These are phyloP conservation scores for Gossypium australe DNA, from an alignment of 345 rosid species.

Conservation along the genomic window DNA sequence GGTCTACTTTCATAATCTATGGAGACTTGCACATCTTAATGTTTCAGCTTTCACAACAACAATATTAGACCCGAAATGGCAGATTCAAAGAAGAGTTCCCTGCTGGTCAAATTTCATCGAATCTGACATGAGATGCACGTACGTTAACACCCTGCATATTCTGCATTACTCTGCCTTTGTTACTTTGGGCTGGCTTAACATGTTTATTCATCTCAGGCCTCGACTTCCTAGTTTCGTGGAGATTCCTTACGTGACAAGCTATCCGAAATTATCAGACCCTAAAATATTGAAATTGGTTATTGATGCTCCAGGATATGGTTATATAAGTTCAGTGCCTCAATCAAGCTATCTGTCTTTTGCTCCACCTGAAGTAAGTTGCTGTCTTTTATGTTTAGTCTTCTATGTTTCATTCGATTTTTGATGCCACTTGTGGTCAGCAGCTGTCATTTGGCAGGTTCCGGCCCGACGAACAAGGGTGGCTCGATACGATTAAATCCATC, in stretches of 20 bases:
- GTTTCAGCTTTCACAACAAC: constrained; percentile 45
- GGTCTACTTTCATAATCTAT: constrained; percentile 54
- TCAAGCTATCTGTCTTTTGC: constrained; percentile 77
- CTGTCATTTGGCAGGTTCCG: constrained; percentile 61
- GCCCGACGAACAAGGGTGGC: constrained; percentile 81
- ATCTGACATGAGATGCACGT: constrained; percentile 52
- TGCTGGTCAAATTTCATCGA: constrained; percentile 84
- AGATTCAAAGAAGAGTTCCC: constrained; percentile 64
- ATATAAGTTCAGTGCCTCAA: constrained; percentile 30
- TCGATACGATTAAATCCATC: constrained; percentile 75
- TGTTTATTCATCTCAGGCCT: constrained; percentile 38
- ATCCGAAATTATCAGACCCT: constrained; percentile 61
- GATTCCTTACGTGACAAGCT: constrained; percentile 56
- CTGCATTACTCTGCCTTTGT: too few species aligned
- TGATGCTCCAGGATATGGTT: constrained; percentile 36
- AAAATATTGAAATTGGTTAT: constrained; percentile 34
- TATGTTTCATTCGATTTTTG: constrained; percentile 13
- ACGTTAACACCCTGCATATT: constrained; percentile 3
- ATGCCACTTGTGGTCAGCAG: constrained; percentile 33
- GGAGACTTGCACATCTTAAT: constrained; percentile 60
- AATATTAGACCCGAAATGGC: constrained; percentile 64
- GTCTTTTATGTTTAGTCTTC: not conserved
- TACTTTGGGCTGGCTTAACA: not conserved
- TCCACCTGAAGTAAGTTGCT: constrained; percentile 70
- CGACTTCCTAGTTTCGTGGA: constrained; percentile 56